phyloP scores from a whole-genome alignment of 148 eudicot species.

The Nepenthes mirabilis region DNA sequence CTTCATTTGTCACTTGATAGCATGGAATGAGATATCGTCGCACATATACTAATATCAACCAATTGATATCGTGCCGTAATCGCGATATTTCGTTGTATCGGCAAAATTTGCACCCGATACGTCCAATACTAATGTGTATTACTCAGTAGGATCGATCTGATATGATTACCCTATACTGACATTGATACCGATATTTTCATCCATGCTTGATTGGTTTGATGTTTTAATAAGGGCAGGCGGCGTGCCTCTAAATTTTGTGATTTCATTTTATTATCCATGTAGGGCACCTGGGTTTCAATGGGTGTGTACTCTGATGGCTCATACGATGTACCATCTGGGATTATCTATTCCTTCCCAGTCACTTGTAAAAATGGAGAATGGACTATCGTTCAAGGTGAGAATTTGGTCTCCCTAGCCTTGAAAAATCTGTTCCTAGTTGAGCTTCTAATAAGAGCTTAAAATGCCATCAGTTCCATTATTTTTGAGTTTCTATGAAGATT shows the following conservation, averaged over 20 bases:
- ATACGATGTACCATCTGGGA: slow-evolving; percentile 85
- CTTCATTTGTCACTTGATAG: neutral
- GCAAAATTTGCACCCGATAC: no score
- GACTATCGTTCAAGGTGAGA: slow-evolving; percentile 77
- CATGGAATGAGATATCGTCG: no score
- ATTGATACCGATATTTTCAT: neutral
- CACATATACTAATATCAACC: no score
- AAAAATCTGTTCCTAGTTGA: neutral
- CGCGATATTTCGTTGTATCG: no score
- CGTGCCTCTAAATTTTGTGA: neutral
- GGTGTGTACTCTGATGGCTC: slow-evolving; percentile 99
- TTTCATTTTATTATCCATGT: slow-evolving; percentile 1
- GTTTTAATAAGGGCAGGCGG: neutral
- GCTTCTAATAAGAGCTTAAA: neutral
- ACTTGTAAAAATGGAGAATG: slow-evolving; percentile 80
- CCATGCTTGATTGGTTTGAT: neutral
- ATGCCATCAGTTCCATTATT: no score
- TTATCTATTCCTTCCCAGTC: slow-evolving; percentile 96
- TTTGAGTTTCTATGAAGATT: no score
- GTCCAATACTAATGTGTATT: no score
- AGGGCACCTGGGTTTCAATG: slow-evolving; percentile 99
- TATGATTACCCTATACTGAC: neutral
- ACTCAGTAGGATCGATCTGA: no score
- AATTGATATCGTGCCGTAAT: no score
- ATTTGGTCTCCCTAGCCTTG: neutral